Base-by-base conservation (phyloP, 2,329 filamentous ascomycete species). In the Lachnellula suecica region DNA sequence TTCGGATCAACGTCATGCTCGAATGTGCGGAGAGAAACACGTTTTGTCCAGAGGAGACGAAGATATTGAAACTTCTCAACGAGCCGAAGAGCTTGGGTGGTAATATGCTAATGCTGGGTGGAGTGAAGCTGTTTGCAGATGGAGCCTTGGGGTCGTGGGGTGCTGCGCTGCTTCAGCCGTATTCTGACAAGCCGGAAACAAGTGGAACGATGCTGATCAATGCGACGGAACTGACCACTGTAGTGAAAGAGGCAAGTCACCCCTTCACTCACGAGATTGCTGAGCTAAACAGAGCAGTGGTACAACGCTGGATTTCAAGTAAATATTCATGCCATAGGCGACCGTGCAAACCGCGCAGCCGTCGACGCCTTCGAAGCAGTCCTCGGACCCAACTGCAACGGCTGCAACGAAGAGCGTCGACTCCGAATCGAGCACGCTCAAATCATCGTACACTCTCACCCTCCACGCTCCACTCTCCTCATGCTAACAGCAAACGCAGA, bases 391-490 rank as follows among this genome's bases (percentile, higher is more conserved):
- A 63, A 79, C 17, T 88, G 85, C 56, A 75, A 72, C 9, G 63
- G 70, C 24, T 85, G 83, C 62, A 82, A 85, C 59, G 60, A 71
- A n/a, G 64, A 66, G 7, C 73, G 75, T 52, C 79, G 85, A 29
- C 82, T 88, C 70, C 82, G 85, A 57, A 83, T 89, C 62, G 86
- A 89, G 64, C 86, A 89, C 70, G 71, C 84, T 0, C 86, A 89
- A 60, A 88, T 89, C 59, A 83, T 89, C 53, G 63, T 64, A 23
- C 23, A 4, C 23, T 48, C n/a, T 20, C 22, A 22, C 25, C 29
- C 29, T 50, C 20, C 11, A 15, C 17, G 19, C 27, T 47, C 3
- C 44, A 34, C 45, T 60, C 38, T 59, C 20, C n/a, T 9, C n/a
- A 13, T 34, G 15, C 15, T 31, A 31, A 31, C 8, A n/a, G n/a